Percentiles rank a stretch among this genome's conserved stretches.
Conservation (phyloP, 2,329 filamentous ascomycete genomes). For the Tolypocladium inflatum region DNA sequence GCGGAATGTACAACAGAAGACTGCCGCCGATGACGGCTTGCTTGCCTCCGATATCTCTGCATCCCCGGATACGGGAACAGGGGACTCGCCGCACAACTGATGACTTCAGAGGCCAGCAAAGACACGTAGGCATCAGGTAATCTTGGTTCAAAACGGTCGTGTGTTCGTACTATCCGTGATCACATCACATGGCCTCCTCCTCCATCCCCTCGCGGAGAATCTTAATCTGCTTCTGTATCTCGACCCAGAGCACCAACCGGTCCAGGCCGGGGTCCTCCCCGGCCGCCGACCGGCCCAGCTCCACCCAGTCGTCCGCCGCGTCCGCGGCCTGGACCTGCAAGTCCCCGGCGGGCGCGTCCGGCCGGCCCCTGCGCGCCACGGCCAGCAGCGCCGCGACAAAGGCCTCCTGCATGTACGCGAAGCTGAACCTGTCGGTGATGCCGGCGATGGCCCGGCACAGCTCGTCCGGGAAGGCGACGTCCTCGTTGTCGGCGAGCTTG, state of each 20-base stretch:
- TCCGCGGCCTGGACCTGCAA: constrained; percentile 12
- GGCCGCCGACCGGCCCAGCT: constrained; percentile 11
- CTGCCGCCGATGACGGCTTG: too few relatives aligned
- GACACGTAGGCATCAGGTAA: too few relatives aligned
- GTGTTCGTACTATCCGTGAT: neutral
- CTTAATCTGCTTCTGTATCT: constrained; percentile 54
- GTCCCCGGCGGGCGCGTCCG: neutral
- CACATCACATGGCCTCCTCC: constrained; percentile 12
- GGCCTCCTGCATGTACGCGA: constrained; percentile 61
- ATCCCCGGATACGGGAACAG: too few relatives aligned
- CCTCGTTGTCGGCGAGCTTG: constrained; percentile 45
- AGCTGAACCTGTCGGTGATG: constrained; percentile 56
- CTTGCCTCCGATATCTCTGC: too few relatives aligned
- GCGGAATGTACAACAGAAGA: too few relatives aligned
- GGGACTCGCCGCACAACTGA: too few relatives aligned
- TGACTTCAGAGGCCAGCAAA: too few relatives aligned
- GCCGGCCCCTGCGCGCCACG: constrained; percentile 32
- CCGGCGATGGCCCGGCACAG: constrained; percentile 49
- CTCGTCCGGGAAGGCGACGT: constrained; percentile 50
- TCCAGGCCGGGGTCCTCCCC: constrained; percentile 32
- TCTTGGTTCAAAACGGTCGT: neutral
- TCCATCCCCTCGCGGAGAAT: constrained; percentile 52
- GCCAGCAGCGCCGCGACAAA: constrained; percentile 55
- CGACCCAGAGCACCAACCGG: constrained; percentile 45
- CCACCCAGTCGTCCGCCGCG: constrained; percentile 28